Conservation (phyloP, 2,329 filamentous ascomycete species). For the Calonectria henricotiae region DNA sequence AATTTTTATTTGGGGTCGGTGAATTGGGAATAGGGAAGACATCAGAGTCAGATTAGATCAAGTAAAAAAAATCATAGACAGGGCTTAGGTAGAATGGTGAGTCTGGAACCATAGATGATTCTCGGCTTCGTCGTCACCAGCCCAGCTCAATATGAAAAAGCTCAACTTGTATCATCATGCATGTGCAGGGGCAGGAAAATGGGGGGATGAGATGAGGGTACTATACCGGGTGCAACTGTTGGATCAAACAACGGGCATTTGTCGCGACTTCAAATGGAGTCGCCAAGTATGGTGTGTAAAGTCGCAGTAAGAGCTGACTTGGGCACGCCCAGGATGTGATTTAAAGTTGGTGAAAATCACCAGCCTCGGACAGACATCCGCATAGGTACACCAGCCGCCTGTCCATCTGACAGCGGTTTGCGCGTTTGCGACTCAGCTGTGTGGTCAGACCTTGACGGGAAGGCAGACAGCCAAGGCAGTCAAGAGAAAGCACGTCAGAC, state of each 20-base stretch:
- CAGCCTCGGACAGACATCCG: conserved; percentile 20
- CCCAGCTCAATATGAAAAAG: conserved; percentile 57
- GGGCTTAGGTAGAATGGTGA: conserved; percentile 45
- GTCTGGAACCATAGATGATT: conserved; percentile 64
- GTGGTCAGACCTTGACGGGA: not conserved
- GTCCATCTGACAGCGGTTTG: not conserved
- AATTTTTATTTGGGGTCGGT: conserved; percentile 46
- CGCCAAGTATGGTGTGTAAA: not conserved
- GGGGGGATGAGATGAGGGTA: not conserved
- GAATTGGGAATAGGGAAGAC: conserved; percentile 40
- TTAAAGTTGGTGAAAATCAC: conserved; percentile 1
- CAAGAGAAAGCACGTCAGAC: conserved; percentile 25
- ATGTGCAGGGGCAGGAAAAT: conserved; percentile 41
- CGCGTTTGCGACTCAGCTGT: not conserved
- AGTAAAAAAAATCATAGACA: conserved; percentile 65
- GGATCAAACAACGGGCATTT: not conserved
- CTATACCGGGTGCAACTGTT: conserved; percentile 14
- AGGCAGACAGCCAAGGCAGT: conserved; percentile 28
- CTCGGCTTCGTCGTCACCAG: conserved; percentile 68
- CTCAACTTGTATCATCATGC: conserved; percentile 64
- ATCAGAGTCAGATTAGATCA: conserved; percentile 76
- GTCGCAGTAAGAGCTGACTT: not conserved
- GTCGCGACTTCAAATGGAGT: not conserved
- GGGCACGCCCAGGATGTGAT: conserved; percentile 1
- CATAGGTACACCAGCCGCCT: conserved; percentile 1